These are phyloP conservation scores for Camptophora hylomeconis DNA, from an alignment of 2,329 filamentous ascomycete genomes.

Conservation along the genomic window DNA sequence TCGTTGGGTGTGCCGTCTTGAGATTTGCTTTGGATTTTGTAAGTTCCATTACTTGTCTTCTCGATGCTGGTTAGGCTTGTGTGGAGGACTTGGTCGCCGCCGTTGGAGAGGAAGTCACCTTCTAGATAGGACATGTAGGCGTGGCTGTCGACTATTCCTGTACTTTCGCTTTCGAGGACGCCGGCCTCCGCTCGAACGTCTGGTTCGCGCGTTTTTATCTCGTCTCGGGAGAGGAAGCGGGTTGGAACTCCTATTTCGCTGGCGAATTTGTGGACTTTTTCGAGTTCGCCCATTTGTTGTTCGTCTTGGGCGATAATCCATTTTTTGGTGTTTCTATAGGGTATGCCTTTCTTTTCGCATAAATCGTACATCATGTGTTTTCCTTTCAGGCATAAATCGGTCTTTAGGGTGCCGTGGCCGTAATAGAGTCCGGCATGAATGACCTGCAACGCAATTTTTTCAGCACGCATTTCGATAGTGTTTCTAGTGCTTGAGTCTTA, in stretches of 20 bases:
- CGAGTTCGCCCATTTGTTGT: constrained; percentile 49
- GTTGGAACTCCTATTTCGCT: constrained; percentile 52
- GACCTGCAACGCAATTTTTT: constrained; percentile 42
- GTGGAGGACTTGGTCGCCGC: constrained; percentile 60
- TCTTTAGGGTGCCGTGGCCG: constrained; percentile 62
- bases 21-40: constrained; percentile 48
- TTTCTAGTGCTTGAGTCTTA: constrained; percentile 18
- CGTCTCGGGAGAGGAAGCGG: constrained; percentile 50
- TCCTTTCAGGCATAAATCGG: constrained; percentile 66
- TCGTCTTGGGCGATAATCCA: constrained; percentile 86
- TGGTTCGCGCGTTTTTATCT: constrained; percentile 57
- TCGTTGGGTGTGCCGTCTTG: constrained; percentile 22
- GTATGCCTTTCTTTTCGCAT: constrained; percentile 54
- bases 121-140: constrained; percentile 68
- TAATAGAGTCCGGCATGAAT: constrained; percentile 96
- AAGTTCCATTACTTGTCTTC: constrained; percentile 49
- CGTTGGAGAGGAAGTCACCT: constrained; percentile 61
- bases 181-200: constrained; percentile 59
- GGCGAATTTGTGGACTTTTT: constrained; percentile 41
- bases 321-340: constrained; percentile 66
- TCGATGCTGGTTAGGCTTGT: constrained; percentile 51
- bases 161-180: constrained; percentile 70
- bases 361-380: constrained; percentile 66
- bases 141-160: constrained; percentile 85
- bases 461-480: neutral